Base-by-base conservation (phyloP, 768 basidiomycete genomes). In the Panaeolus cyanescens region DNA sequence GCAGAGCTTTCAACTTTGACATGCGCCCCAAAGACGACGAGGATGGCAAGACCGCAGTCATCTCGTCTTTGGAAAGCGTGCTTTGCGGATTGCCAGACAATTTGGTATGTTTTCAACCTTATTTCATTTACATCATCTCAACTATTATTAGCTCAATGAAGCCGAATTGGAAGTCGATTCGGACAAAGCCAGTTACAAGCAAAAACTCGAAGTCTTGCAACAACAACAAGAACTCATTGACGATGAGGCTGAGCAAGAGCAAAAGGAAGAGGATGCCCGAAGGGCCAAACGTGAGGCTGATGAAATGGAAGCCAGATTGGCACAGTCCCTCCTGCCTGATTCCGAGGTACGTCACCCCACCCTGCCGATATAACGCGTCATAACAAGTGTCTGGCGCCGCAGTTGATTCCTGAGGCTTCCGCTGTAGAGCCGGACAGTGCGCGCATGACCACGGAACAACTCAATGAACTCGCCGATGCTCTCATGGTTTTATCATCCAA, bases 191-290 rank as follows among this genome's bases (percentile, higher is more conserved):
- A 93, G 89, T 68, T 98, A 97, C 84, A 96, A 97, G 80, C 93
- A 99, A 81, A 97, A 96, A 76, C 85, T 99, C 59, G 97, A 99
- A 64, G 96, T 99, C 25, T 79, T 99, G 71, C 94, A 97, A 68
- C 93, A 99, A 68, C 97, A 99, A 75, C 93, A 99, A 72, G 97
- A 99, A 74, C 93, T 99, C 63, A 99, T 99, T 71, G 96, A 99
- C 71, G 97, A 99, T 73, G 97, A 99, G 76, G 88, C 95, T 65
- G 97, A 98, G 72, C 97, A 99, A 75, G 97, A 99, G 64, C 90
- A 96, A 75, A 91, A 95, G 77, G 93, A 94, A 72, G 92, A 95
- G 72, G 88, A 92, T 71, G 91, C 93, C n/a, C 89, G 94, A 39
- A 90, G 92, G 59, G 90, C 89, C 45, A 88, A 88, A 72, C 87